Percentiles rank a stretch among this genome's conserved stretches.
Evolutionary conservation across 2,329 filamentous ascomycete genomes (phyloP).

Genomic region (Pestalotiopsis sp.): DNA sequence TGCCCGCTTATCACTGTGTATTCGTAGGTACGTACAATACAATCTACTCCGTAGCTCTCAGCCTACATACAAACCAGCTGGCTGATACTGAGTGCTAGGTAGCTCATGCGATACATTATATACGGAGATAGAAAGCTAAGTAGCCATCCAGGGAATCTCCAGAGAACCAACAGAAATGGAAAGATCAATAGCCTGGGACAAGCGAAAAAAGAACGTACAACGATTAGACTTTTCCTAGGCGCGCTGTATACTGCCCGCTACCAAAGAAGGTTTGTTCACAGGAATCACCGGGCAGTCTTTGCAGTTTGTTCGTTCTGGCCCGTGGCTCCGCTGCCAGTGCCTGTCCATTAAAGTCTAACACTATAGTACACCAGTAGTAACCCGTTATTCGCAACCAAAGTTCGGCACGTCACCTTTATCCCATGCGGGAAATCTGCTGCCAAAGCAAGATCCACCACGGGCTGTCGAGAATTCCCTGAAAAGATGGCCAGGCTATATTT

Average conservation of each 20-base stretch:
- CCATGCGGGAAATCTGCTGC: not conserved
- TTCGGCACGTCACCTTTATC: not conserved
- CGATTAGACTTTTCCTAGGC: too few species aligned
- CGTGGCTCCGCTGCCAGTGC: not conserved
- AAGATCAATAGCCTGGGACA: too few species aligned
- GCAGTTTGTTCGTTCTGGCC: not conserved
- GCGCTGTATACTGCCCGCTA: too few species aligned
- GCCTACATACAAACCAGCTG: not conserved
- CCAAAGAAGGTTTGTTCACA: not conserved
- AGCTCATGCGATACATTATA: not conserved
- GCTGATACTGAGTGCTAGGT: not conserved
- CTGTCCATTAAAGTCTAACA: not conserved
- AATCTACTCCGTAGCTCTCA: not conserved
- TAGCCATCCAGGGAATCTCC: not conserved
- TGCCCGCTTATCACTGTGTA: not conserved
- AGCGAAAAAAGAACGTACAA: too few species aligned
- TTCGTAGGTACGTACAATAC: not conserved
- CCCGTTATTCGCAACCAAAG: not conserved
- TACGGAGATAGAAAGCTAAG: not conserved
- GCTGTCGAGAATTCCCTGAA: not conserved
- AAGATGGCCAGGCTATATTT: not conserved
- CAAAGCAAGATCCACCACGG: not conserved
- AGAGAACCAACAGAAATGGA: not conserved
- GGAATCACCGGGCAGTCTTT: not conserved
- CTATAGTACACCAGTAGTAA: not conserved